Base-by-base conservation (phyloP, 2,329 filamentous ascomycete species). In the Coniochaeta sp. region DNA sequence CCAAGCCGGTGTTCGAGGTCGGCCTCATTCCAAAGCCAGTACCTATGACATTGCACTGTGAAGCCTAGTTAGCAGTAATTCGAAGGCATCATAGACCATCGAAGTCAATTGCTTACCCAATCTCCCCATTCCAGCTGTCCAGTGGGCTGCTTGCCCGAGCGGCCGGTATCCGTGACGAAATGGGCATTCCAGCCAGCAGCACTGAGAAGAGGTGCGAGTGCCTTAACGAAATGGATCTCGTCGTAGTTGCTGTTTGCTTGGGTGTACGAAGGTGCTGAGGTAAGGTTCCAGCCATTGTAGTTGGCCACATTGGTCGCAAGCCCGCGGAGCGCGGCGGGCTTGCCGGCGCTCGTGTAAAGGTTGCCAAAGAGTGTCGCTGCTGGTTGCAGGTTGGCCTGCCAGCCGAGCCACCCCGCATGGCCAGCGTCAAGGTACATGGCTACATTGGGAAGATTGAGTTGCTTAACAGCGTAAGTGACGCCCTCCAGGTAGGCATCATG, bases 21-120 rank as follows among this genome's bases (percentile, higher is more conserved):
- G 83, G 82, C n/a, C 81, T 76, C n/a, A 67, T 66, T 54, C 84
- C 85, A 55, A 86, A 86, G 7, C 84, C 83, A 49, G 82, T 80
- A 28, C 76, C 78, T 28, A 71, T 75, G 54, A 81, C 74, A 59
- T 86, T 87, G 71, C 83, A 87, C 38, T n/a, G n/a, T n/a, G n/a
- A n/a, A n/a, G n/a, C n/a, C n/a, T n/a, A n/a, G n/a, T n/a, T n/a
- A n/a, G n/a, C n/a, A n/a, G n/a, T n/a, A n/a, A n/a, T n/a, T n/a
- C n/a, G n/a, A n/a, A n/a, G n/a, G n/a, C n/a, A n/a, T n/a, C n/a
- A n/a, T n/a, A n/a, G n/a, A n/a, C n/a, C n/a, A n/a, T n/a, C n/a
- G n/a, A n/a, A n/a, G n/a, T n/a, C n/a, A n/a, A n/a, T n/a, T n/a
- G n/a, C n/a, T n/a, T n/a, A n/a, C n/a, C 83, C 84, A 87, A 63